phyloP scores from a whole-genome alignment of 257 asterid genomes.

The Plantago major region DNA sequence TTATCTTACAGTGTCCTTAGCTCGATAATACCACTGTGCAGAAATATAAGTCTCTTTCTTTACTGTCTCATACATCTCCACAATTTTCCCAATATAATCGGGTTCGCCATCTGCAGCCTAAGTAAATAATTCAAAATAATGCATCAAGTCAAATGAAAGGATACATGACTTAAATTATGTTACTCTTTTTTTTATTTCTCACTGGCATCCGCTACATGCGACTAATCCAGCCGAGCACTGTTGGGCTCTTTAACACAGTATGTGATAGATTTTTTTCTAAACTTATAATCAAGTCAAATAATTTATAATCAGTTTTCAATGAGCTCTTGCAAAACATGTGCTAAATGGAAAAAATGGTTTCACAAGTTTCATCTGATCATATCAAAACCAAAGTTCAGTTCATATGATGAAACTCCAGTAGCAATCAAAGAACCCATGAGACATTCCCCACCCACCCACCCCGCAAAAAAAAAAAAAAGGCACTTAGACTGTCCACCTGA shows the following conservation, averaged over 20 bases:
- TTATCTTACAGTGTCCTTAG: constrained; percentile 39
- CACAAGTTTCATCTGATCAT: neutral
- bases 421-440: too few species aligned
- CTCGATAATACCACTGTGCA: constrained; percentile 40
- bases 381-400: neutral
- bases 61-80: constrained; percentile 35
- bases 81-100: constrained; percentile 28
- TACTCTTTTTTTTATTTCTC: too few species aligned
- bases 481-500: constrained; percentile 9
- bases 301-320: too few species aligned
- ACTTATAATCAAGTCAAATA: too few species aligned
- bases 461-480: neutral
- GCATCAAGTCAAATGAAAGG: too few species aligned
- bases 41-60: constrained; percentile 20
- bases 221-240: too few species aligned
- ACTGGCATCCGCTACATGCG: too few species aligned
- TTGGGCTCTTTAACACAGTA: too few species aligned
- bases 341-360: too few species aligned
- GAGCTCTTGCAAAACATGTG: neutral
- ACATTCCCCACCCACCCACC: too few species aligned
- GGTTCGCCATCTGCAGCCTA: constrained; percentile 32
- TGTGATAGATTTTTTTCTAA: too few species aligned
- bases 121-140: neutral
- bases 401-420: neutral
- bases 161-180: too few species aligned